Percentiles rank a stretch among this genome's conserved stretches.
These are phyloP conservation scores for Annona cherimola DNA, from an alignment of 164 flowering plant species.

Conservation along the genomic window DNA sequence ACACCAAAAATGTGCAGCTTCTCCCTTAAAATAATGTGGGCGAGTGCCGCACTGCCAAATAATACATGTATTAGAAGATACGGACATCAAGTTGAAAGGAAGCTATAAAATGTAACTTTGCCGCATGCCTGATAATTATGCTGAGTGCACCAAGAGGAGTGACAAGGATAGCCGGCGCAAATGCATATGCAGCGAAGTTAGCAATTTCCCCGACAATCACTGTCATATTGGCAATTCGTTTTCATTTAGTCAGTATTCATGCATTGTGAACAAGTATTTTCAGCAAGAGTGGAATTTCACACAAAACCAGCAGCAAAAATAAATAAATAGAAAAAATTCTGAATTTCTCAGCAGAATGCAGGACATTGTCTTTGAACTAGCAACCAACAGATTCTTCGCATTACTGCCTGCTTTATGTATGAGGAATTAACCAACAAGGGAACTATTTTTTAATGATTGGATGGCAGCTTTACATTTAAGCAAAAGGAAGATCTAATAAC, in stretches of 20 bases:
- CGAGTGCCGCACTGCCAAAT: slow-evolving; percentile 80
- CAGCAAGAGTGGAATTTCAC: background rate
- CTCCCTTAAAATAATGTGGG: slow-evolving; percentile 76
- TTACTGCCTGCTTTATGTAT: too few relatives aligned
- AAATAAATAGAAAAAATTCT: too few relatives aligned
- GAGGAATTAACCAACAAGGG: too few relatives aligned
- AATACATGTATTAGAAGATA: slow-evolving; percentile 16
- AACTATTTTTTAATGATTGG: too few relatives aligned
- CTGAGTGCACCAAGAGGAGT: slow-evolving; percentile 95
- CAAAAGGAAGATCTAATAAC: too few relatives aligned
- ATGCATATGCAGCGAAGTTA: slow-evolving; percentile 93
- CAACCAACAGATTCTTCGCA: too few relatives aligned
- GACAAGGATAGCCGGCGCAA: slow-evolving; percentile 88
- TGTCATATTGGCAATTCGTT: slow-evolving; percentile 24
- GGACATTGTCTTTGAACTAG: too few relatives aligned
- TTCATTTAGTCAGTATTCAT: slow-evolving; percentile 13
- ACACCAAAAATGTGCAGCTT: slow-evolving; percentile 79
- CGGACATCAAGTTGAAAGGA: background rate
- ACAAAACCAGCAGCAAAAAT: too few relatives aligned
- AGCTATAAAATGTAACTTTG: background rate
- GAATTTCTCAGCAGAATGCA: too few relatives aligned
- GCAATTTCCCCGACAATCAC: slow-evolving; percentile 92
- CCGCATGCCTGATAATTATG: slow-evolving; percentile 78
- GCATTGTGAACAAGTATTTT: slow-evolving; percentile 1
- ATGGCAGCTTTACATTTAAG: too few relatives aligned